A percentile compares a stretch with the other conserved stretches of the same genome.
Conservation (phyloP, 2,329 filamentous ascomycete species). For the Knufia fluminis region DNA sequence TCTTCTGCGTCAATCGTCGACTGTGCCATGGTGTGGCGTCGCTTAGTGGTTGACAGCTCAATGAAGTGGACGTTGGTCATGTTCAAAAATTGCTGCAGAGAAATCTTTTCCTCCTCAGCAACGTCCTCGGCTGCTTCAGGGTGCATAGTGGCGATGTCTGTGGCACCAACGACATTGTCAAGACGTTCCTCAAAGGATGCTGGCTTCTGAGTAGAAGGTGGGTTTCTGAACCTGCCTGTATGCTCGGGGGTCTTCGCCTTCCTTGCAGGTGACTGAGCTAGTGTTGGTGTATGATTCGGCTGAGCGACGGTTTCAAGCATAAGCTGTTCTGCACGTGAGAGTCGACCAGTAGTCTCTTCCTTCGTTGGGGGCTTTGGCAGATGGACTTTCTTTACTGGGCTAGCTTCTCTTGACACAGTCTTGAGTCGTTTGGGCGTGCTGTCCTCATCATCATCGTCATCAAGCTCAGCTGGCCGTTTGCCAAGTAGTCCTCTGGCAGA, state of each 20-base stretch:
- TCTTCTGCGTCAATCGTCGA: constrained; percentile 8
- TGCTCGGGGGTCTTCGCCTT: constrained; percentile 47
- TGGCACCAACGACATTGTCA: constrained; percentile 24
- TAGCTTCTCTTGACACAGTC: constrained; percentile 51
- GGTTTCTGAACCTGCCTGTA: constrained; percentile 48
- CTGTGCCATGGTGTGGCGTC: constrained; percentile 62
- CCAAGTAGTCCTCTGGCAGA: constrained; percentile 64
- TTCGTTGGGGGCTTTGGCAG: constrained; percentile 61
- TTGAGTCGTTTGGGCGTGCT: constrained; percentile 56
- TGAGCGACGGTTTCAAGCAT: constrained; percentile 35
- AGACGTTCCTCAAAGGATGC: constrained; percentile 25
- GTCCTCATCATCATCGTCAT: constrained; percentile 51
- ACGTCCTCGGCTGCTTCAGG: constrained; percentile 10
- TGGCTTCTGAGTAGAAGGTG: constrained; percentile 22
- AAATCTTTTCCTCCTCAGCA: constrained; percentile 52
- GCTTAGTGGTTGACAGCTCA: constrained; percentile 93
- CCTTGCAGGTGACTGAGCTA: constrained; percentile 43
- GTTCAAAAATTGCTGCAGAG: constrained; percentile 84
- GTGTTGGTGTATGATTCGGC: constrained; percentile 29
- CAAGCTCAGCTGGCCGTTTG: constrained; percentile 64
- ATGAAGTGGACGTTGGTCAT: constrained; percentile 97
- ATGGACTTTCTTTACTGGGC: constrained; percentile 66
- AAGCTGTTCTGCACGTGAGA: constrained; percentile 29
- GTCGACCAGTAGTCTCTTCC: constrained; percentile 55
- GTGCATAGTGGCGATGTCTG: constrained; percentile 19